A percentile compares a stretch with the other conserved stretches of the same genome.
phyloP scores from a whole-genome alignment of 805 yeast genomes.

The Candida maesae region DNA sequence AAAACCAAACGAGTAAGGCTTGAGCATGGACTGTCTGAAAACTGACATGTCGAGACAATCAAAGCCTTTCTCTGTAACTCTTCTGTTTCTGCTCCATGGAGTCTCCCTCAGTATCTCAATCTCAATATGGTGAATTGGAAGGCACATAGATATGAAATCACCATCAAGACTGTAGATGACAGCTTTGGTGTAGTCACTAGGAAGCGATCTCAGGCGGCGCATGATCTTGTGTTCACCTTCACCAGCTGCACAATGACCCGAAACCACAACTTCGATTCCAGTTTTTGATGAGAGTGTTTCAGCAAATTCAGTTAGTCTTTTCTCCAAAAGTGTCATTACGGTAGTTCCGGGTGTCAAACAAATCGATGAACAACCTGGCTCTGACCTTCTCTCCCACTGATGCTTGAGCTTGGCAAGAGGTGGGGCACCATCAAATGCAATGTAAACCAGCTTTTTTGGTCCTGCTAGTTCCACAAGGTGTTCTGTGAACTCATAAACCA shows the following conservation, averaged over 20 bases:
- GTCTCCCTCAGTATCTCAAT: slow-evolving; percentile 77
- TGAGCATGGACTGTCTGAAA: slow-evolving; percentile 38
- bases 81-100: slow-evolving; percentile 43
- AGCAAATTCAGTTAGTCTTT: slow-evolving; percentile 72
- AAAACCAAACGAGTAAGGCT: slow-evolving; percentile 45
- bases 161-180: slow-evolving; percentile 86
- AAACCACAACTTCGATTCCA: slow-evolving; percentile 45
- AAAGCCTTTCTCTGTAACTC: slow-evolving; percentile 60
- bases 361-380: too few relatives aligned
- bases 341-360: slow-evolving; percentile 96
- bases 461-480: slow-evolving; percentile 70
- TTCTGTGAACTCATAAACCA: slow-evolving; percentile 79
- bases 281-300: slow-evolving; percentile 34
- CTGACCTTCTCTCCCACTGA: slow-evolving; percentile 86
- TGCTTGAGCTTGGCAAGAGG: slow-evolving; percentile 96
- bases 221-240: slow-evolving; percentile 97
- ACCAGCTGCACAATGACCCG: slow-evolving; percentile 92
- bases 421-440: slow-evolving; percentile 98
- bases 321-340: slow-evolving; percentile 81
- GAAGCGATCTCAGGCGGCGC: slow-evolving; percentile 72
- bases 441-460: slow-evolving; percentile 75
- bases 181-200: slow-evolving; percentile 70
- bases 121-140: slow-evolving; percentile 81
- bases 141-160: slow-evolving; percentile 85
- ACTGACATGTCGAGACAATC: slow-evolving; percentile 53